These are phyloP conservation scores for Fusarium illudens DNA, from an alignment of 2,329 filamentous ascomycete species.

Conservation along the genomic window DNA sequence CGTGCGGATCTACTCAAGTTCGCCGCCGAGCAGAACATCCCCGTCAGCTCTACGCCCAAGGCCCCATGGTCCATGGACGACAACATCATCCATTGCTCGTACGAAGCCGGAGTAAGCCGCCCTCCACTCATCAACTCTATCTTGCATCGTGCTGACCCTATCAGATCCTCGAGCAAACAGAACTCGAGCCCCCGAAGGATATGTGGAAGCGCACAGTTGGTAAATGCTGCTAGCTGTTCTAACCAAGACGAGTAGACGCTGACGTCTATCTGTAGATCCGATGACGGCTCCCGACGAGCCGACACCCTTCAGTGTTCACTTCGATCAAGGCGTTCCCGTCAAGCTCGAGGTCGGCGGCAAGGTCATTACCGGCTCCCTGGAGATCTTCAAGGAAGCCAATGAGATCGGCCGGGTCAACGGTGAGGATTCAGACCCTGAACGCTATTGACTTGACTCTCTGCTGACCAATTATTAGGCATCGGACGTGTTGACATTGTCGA, in stretches of 20 bases:
- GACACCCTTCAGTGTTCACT: conserved; percentile 70
- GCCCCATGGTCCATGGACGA: conserved; percentile 70
- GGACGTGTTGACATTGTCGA: conserved; percentile 38
- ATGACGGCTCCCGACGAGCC: conserved; percentile 69
- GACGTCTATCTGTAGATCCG: conserved; percentile 54
- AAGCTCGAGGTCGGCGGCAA: conserved; percentile 68
- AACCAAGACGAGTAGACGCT: neutral
- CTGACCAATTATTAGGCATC: conserved; percentile 10
- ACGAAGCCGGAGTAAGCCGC: conserved; percentile 15
- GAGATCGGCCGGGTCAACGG: conserved; percentile 54
- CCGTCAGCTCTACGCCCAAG: conserved; percentile 76
- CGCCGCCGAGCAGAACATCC: conserved; percentile 71
- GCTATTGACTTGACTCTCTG: neutral
- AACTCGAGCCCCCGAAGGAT: conserved; percentile 68
- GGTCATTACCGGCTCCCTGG: conserved; percentile 68
- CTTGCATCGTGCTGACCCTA: too few species aligned
- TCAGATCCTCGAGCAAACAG: conserved; percentile 56
- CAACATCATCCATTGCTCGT: conserved; percentile 36
- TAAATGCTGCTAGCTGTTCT: neutral
- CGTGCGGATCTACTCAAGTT: conserved; percentile 72
- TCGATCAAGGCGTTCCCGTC: conserved; percentile 72
- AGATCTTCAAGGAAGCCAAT: conserved; percentile 68
- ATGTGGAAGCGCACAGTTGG: conserved; percentile 74
- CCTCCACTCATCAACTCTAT: neutral
- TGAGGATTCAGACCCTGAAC: neutral